phyloP scores from a whole-genome alignment of 2,329 filamentous ascomycete genomes.

The Thermothelomyces thermophilus region DNA sequence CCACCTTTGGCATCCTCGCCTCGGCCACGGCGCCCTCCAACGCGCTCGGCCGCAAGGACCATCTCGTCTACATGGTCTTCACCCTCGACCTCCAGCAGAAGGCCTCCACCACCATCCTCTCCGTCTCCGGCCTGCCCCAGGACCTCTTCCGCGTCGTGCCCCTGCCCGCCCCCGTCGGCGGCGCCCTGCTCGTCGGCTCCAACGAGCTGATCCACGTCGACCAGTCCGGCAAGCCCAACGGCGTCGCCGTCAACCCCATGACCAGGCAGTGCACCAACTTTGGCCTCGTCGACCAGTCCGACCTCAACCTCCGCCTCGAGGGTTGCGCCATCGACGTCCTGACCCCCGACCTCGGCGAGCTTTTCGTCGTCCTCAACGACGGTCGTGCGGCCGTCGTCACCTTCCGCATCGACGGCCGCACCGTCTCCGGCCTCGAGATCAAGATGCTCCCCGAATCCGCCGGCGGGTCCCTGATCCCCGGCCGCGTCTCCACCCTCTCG shows the following conservation, averaged over 20 bases:
- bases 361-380: slow-evolving; percentile 73
- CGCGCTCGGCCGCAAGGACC: slow-evolving; percentile 76
- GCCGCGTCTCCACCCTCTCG: slow-evolving; percentile 61
- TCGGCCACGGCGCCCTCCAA: slow-evolving; percentile 67
- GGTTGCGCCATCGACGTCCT: slow-evolving; percentile 71
- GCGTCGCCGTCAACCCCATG: slow-evolving; percentile 87
- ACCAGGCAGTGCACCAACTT: slow-evolving; percentile 78
- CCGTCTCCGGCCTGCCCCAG: slow-evolving; percentile 76
- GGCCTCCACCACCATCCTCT: slow-evolving; percentile 86
- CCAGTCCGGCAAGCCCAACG: slow-evolving; percentile 88
- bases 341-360: slow-evolving; percentile 69
- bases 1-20: slow-evolving; percentile 91
- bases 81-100: slow-evolving; percentile 90
- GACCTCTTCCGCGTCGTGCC: slow-evolving; percentile 80
- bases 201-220: slow-evolving; percentile 95
- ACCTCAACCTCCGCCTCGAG: slow-evolving; percentile 73
- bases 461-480: slow-evolving; percentile 56
- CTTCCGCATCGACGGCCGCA: slow-evolving; percentile 84
- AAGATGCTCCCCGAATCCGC: slow-evolving; percentile 55
- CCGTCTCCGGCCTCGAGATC: slow-evolving; percentile 79
- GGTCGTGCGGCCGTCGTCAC: slow-evolving; percentile 69
- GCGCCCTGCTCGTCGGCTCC: slow-evolving; percentile 74
- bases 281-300: slow-evolving; percentile 76
- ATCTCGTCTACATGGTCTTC: slow-evolving; percentile 86
- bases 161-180: slow-evolving; percentile 78